A percentile compares a stretch with the other conserved stretches of the same genome.
Conservation (phyloP, 192 early-diverging fungal species). For the Backusella mclennaniae region DNA sequence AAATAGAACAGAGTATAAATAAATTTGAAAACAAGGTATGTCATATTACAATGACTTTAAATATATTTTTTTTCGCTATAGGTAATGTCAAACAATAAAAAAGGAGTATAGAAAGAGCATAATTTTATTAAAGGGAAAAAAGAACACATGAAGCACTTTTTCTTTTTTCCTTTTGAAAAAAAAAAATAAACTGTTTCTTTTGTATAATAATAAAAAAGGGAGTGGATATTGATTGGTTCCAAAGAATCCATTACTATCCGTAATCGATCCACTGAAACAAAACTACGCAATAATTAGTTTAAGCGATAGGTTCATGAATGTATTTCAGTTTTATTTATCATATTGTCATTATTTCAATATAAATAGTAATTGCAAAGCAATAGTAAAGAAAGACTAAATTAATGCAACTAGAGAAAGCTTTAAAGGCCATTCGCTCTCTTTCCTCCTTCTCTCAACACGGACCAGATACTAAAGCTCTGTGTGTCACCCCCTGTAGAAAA, state of each 20-base stretch:
- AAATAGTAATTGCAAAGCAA: background rate
- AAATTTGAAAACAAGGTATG: too few relatives aligned
- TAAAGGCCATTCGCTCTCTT: too few relatives aligned
- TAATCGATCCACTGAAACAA: background rate
- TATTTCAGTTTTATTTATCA: background rate
- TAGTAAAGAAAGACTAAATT: background rate
- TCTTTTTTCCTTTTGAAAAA: background rate
- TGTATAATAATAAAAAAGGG: background rate
- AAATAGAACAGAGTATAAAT: too few relatives aligned
- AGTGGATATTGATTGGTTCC: background rate
- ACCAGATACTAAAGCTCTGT: background rate
- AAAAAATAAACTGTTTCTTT: background rate
- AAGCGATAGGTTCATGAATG: background rate
- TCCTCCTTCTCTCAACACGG: background rate
- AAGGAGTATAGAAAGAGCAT: conserved; percentile 31
- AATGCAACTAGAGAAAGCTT: too few relatives aligned
- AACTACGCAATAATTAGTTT: background rate
- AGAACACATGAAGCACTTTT: background rate
- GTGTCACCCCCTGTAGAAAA: conserved; percentile 6
- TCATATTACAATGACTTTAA: too few relatives aligned
- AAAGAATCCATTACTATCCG: background rate
- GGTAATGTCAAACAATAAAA: background rate
- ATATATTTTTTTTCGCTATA: too few relatives aligned
- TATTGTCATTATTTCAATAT: background rate
- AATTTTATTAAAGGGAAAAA: background rate